A percentile compares a stretch with the other conserved stretches of the same genome.
Evolutionary conservation across 768 basidiomycete genomes (phyloP).

Genomic region (Rhodotorula graminis): DNA sequence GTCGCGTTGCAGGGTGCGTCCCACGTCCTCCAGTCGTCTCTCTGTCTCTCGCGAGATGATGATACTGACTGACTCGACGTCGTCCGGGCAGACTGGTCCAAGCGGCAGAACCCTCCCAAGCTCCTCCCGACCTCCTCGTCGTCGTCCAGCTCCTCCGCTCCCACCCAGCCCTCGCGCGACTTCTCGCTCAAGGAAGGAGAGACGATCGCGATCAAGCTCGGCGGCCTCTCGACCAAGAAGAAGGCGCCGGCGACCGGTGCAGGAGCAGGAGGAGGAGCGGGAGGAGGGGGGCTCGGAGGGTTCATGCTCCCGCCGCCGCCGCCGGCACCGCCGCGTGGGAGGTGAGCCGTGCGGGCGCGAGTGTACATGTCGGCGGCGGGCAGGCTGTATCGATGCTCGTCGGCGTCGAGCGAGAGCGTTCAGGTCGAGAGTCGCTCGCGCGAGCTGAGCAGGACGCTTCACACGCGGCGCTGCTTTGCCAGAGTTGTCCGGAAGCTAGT

Average conservation of each 20-base stretch:
- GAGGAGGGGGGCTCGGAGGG: constrained; percentile 6
- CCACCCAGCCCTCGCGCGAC: constrained; percentile 26
- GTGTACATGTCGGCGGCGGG: background rate
- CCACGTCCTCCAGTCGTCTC: background rate
- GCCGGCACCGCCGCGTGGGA: constrained; percentile 22
- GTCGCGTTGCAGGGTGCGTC: constrained; percentile 40
- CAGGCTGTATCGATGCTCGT: background rate
- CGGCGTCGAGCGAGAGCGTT: too few relatives aligned
- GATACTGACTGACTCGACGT: background rate
- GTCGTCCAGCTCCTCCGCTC: constrained; percentile 9
- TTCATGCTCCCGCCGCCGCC: constrained; percentile 35
- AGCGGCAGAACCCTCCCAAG: constrained; percentile 30
- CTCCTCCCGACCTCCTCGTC: constrained; percentile 12
- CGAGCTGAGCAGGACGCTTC: too few relatives aligned
- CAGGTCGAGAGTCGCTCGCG: too few relatives aligned
- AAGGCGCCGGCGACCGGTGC: background rate
- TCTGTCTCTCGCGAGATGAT: background rate
- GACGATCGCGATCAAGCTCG: constrained; percentile 41
- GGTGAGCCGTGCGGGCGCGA: background rate
- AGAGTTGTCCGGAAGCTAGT: too few relatives aligned
- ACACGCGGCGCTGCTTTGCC: too few relatives aligned
- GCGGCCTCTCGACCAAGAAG: constrained; percentile 31
- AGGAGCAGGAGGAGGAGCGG: constrained; percentile 3
- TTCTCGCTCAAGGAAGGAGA: constrained; percentile 43
- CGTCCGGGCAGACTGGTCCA: constrained; percentile 27